These are phyloP conservation scores for Curvularia sp. DNA, from an alignment of 2,329 filamentous ascomycete species.

Conservation along the genomic window DNA sequence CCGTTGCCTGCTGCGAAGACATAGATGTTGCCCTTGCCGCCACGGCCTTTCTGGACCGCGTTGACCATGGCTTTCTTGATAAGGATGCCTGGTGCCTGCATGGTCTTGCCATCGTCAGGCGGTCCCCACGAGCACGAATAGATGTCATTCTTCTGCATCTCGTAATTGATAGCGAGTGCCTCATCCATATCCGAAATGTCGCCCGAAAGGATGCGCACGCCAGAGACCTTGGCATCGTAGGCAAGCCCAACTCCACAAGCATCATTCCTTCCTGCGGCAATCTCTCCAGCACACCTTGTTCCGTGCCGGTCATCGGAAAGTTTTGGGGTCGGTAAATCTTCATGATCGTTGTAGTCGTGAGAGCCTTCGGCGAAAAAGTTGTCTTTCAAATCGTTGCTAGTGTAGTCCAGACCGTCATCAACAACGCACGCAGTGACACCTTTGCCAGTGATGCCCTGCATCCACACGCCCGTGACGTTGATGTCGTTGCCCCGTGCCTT, in stretches of 20 bases:
- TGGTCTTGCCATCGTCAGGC: slow-evolving; percentile 88
- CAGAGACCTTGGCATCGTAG: slow-evolving; percentile 88
- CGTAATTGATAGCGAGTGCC: slow-evolving; percentile 89
- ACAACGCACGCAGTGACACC: slow-evolving; percentile 92
- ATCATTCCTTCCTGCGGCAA: slow-evolving; percentile 89
- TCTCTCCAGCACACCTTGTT: slow-evolving; percentile 92
- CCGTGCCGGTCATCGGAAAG: slow-evolving; percentile 87
- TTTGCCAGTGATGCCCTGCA: slow-evolving; percentile 86
- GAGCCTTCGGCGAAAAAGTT: slow-evolving; percentile 95
- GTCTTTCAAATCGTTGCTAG: slow-evolving; percentile 87
- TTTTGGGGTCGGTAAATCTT: slow-evolving; percentile 78
- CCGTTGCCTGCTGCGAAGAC: slow-evolving; percentile 98
- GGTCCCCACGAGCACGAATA: slow-evolving; percentile 99
- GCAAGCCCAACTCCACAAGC: slow-evolving; percentile 96
- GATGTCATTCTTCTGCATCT: slow-evolving; percentile 89
- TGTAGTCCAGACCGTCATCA: slow-evolving; percentile 95
- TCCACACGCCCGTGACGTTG: slow-evolving; percentile 94
- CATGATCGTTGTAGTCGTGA: slow-evolving; percentile 93
- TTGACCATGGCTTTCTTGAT: slow-evolving; percentile 92
- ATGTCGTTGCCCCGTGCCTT: slow-evolving; percentile 85
- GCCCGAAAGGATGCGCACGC: slow-evolving; percentile 90
- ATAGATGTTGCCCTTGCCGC: slow-evolving; percentile 85
- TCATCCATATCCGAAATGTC: slow-evolving; percentile 92
- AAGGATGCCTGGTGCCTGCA: slow-evolving; percentile 90
- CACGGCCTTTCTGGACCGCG: slow-evolving; percentile 85